These are phyloP conservation scores for Pyrus communis DNA, from an alignment of 306 rosid genomes.

Conservation along the genomic window DNA sequence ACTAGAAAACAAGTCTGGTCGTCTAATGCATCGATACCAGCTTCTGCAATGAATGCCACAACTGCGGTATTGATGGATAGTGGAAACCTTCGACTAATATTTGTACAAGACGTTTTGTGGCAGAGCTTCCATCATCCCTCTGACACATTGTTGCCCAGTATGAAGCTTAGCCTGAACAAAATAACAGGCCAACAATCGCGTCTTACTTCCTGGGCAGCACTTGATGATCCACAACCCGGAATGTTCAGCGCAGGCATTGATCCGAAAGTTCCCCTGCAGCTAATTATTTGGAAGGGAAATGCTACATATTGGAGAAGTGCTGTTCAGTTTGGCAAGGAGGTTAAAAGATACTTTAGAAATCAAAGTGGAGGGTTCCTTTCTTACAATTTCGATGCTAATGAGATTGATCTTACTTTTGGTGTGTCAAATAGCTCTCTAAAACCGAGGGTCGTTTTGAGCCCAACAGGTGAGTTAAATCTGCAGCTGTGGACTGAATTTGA, in stretches of 20 bases:
- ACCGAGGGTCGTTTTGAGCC: neutral
- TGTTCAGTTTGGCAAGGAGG: neutral
- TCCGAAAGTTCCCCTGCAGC: neutral
- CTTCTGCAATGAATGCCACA: neutral
- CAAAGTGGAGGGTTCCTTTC: neutral
- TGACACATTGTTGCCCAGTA: conserved; percentile 20
- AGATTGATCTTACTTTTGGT: neutral
- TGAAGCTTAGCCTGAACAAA: conserved; percentile 3
- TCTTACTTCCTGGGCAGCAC: neutral
- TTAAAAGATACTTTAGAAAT: neutral
- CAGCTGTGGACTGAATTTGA: neutral
- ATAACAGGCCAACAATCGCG: neutral
- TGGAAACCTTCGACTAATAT: conserved; percentile 5
- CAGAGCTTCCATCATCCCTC: conserved; percentile 45
- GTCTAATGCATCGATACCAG: neutral
- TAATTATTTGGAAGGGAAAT: neutral
- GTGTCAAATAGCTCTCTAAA: neutral
- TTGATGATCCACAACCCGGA: neutral
- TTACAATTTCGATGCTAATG: neutral
- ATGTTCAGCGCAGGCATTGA: neutral
- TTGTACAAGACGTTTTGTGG: conserved; percentile 15
- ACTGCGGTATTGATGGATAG: neutral
- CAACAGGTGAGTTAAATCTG: neutral
- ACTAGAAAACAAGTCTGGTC: conserved; percentile 1
- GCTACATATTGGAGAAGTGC: neutral